Evolutionary conservation across 2,329 filamentous ascomycete species (phyloP).

Genomic region (Rhynchosporium secalis): DNA sequence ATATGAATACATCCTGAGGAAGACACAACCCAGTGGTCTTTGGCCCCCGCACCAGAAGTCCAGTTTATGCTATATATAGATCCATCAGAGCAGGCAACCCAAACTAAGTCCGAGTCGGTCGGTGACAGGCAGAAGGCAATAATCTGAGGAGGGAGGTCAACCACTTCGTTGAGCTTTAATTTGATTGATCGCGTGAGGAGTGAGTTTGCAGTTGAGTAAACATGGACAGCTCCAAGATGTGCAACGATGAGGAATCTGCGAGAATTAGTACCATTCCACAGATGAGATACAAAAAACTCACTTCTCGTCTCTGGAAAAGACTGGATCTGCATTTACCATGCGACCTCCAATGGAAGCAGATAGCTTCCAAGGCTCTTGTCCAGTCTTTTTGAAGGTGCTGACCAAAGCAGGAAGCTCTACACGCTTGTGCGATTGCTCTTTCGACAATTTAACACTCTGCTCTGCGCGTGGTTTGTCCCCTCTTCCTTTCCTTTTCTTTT

Average conservation of each 20-base stretch:
- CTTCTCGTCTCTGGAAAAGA: slow-evolving; percentile 62
- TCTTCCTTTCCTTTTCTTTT: slow-evolving; percentile 14
- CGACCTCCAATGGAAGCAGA: slow-evolving; percentile 65
- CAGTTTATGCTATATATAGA: slow-evolving; percentile 59
- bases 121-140: slow-evolving; percentile 46
- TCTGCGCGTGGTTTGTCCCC: slow-evolving; percentile 2
- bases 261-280: slow-evolving; percentile 22
- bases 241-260: slow-evolving; percentile 68
- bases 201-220: slow-evolving; percentile 81
- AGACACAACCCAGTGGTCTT: slow-evolving; percentile 44
- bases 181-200: slow-evolving; percentile 73
- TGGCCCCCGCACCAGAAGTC: slow-evolving; percentile 49
- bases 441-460: slow-evolving; percentile 27
- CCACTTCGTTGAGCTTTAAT: slow-evolving; percentile 43
- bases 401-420: not conserved
- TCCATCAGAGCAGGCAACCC: slow-evolving; percentile 61
- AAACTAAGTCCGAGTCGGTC: slow-evolving; percentile 50
- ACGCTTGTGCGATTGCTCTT: slow-evolving; percentile 11
- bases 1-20: slow-evolving; percentile 40
- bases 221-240: slow-evolving; percentile 72
- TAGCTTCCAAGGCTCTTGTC: slow-evolving; percentile 52
- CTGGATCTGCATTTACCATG: slow-evolving; percentile 64
- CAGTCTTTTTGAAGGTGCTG: slow-evolving; percentile 24
- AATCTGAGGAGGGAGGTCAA: slow-evolving; percentile 35
- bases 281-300: slow-evolving; percentile 43